Base-by-base conservation (phyloP, 257 asterid species). In the Solanum chiquidenum region DNA sequence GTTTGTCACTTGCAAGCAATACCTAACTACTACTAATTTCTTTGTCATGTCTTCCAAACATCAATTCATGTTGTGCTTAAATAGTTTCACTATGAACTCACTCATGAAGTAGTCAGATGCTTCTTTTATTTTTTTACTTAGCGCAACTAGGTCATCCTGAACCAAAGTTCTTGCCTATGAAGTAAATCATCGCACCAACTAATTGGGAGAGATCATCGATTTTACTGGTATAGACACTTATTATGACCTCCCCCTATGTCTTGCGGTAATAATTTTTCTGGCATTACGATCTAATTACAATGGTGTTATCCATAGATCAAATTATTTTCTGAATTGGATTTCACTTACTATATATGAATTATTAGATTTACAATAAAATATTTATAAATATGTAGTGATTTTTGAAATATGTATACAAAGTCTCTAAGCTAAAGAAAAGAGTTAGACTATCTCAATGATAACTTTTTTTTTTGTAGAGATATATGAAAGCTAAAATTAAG, bases 1-100 rank as follows among this genome's bases (percentile, higher is more conserved):
- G 82, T 86, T 90, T 88, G 85, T 90, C 90, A 84, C 42, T 90
- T 88, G 55, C 79, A 87, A 85, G 87, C 86, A 87, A 91, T 83
- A 87, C 44, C 85, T 87, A 16, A 31, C 44, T 49, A 25, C 42
- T 34, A 38, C 60, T 40, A 40, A 2, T 35, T 71, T 69, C 46
- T 83, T 44, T 33, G n/a, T 33, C 18, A 44, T 29, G 37, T 29
- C 38, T 46, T 80, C 85, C 42, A 46, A 80, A 80, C 29, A 3
- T 46, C 42, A 46, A 27, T 46, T 29, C 5, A 25, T n/a, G 16
- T 46, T 44, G 13, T 79, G 40, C 16, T 44, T 79, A 33, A 33
- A 33, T 33, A 25, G 25, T 44, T 44, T 79, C 84, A 77, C 20
- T 42, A 0, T 42, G 14, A 20, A 58, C 25, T 77, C 62, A 77